Conservation (phyloP, 2,329 filamentous ascomycete genomes). For the Arthrobotrys sphaeroides region DNA sequence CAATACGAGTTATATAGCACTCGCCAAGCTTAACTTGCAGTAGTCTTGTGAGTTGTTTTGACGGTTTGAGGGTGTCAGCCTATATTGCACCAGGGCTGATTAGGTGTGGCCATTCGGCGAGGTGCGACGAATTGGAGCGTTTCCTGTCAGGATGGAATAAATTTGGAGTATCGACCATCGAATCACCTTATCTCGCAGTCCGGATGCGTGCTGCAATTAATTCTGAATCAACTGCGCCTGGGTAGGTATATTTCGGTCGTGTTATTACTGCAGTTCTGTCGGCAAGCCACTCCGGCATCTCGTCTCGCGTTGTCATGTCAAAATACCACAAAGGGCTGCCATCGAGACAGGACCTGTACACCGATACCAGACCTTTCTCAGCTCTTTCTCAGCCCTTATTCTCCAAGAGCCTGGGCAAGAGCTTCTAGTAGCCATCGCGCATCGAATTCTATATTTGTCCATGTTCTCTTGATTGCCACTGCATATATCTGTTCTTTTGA, state of each 20-base stretch:
- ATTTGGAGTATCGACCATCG: too few relatives aligned
- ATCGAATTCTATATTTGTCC: not conserved
- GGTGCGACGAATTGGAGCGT: not conserved
- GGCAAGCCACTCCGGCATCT: too few relatives aligned
- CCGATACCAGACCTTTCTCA: too few relatives aligned
- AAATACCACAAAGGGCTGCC: not conserved
- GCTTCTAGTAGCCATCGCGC: not conserved
- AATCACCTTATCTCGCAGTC: too few relatives aligned
- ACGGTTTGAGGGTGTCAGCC: not conserved
- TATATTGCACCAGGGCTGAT: not conserved
- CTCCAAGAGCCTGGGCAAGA: not conserved
- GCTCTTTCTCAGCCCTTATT: not conserved
- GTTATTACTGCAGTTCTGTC: not conserved
- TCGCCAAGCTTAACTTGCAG: not conserved
- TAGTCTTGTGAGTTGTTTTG: conserved; percentile 12
- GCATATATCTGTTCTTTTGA: not conserved
- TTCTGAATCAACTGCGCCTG: too few relatives aligned
- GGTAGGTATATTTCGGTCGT: too few relatives aligned
- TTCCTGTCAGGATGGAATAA: too few relatives aligned
- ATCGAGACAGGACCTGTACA: too few relatives aligned
- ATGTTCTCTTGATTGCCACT: not conserved
- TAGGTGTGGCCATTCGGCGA: not conserved
- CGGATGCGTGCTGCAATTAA: too few relatives aligned
- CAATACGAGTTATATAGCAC: conserved; percentile 3
- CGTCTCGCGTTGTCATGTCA: not conserved